phyloP scores from a whole-genome alignment of 129 eudicot species.

The Kitagawia praeruptora region DNA sequence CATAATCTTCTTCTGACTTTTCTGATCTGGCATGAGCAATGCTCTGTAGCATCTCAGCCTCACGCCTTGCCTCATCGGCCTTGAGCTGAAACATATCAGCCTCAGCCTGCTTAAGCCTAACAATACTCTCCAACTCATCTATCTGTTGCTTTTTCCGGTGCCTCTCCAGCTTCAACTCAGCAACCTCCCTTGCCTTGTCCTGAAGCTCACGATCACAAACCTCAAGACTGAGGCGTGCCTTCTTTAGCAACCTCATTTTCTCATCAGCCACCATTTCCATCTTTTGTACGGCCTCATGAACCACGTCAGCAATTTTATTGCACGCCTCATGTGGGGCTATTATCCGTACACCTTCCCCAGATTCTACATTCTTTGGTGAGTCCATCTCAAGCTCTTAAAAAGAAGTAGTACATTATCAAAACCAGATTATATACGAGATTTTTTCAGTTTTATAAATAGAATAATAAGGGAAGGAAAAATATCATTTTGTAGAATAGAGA shows the following conservation, averaged over 20 bases:
- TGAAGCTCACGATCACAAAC: conserved; percentile 28
- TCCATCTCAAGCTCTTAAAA: conserved; percentile 26
- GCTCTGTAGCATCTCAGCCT: conserved; percentile 31
- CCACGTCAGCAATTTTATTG: conserved; percentile 34
- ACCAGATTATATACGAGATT: background rate
- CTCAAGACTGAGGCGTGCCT: conserved; percentile 28
- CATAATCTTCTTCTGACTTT: conserved; percentile 33
- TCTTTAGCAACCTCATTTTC: conserved; percentile 30
- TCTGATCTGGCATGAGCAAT: conserved; percentile 32
- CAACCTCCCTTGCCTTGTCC: conserved; percentile 34
- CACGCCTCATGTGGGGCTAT: conserved; percentile 37
- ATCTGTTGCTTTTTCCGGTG: conserved; percentile 33
- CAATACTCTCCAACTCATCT: conserved; percentile 36
- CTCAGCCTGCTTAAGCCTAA: conserved; percentile 37
- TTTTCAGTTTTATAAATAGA: background rate
- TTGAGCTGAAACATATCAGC: conserved; percentile 42
- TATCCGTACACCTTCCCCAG: conserved; percentile 23
- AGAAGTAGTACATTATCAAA: background rate
- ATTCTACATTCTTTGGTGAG: conserved; percentile 14
- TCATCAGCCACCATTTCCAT: conserved; percentile 40
- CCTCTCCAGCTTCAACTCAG: conserved; percentile 27
- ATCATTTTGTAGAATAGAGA: background rate
- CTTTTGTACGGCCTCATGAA: conserved; percentile 31
- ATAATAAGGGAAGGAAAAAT: background rate
- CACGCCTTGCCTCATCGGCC: conserved; percentile 34